Conservation (phyloP, 2,329 filamentous ascomycete genomes). For the Phoma herbarum region DNA sequence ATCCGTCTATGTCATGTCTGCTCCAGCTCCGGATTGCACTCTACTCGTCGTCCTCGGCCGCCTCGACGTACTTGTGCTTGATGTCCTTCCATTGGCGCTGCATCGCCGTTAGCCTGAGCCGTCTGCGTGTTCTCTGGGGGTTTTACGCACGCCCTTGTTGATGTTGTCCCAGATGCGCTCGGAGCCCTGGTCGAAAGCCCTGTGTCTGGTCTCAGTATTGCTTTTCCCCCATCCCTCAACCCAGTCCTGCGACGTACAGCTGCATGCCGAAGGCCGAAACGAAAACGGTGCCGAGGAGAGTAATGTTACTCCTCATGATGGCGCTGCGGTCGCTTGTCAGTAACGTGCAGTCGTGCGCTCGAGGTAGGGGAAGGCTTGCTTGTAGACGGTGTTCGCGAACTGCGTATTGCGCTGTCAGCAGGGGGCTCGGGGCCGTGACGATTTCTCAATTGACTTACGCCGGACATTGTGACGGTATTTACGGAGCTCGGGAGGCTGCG, state of each 20-base stretch:
- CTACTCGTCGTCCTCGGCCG: slow-evolving; percentile 68
- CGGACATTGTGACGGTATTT: slow-evolving; percentile 63
- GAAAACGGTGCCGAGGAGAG: slow-evolving; percentile 90
- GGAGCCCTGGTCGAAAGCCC: slow-evolving; percentile 82
- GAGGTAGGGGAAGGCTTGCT: slow-evolving; percentile 50
- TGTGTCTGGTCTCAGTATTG: slow-evolving; percentile 54
- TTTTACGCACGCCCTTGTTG: slow-evolving; percentile 78
- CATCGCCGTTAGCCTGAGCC: slow-evolving; percentile 32
- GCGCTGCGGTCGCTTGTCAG: slow-evolving; percentile 65
- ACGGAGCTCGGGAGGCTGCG: slow-evolving; percentile 30
- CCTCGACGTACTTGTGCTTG: slow-evolving; percentile 83
- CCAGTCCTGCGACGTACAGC: slow-evolving; percentile 71
- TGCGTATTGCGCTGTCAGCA: slow-evolving; percentile 49
- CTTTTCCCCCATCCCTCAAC: slow-evolving; percentile 9
- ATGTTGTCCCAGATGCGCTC: slow-evolving; percentile 89
- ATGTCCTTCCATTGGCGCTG: slow-evolving; percentile 99
- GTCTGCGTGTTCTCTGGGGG: background rate
- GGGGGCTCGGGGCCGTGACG: background rate
- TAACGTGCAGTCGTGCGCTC: slow-evolving; percentile 24
- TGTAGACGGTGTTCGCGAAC: slow-evolving; percentile 64
- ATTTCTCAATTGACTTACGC: slow-evolving; percentile 58
- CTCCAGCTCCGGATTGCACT: slow-evolving; percentile 17
- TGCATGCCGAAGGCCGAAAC: slow-evolving; percentile 88
- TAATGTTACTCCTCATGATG: slow-evolving; percentile 84
- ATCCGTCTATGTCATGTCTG: slow-evolving; percentile 29